phyloP scores from a whole-genome alignment of 208 protist species.

The Trypanosoma theileri region DNA sequence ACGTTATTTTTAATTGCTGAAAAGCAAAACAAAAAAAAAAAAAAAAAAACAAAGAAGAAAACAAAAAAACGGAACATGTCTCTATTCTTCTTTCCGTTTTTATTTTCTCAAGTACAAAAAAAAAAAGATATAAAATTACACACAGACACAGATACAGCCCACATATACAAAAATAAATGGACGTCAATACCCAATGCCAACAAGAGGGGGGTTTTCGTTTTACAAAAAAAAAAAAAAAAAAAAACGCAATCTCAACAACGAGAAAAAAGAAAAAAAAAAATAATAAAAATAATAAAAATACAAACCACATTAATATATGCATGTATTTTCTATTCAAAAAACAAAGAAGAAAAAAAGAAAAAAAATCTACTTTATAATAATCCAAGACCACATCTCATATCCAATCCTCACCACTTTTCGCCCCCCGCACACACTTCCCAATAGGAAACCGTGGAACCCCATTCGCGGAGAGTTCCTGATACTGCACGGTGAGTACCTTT shows the following conservation, averaged over 20 bases:
- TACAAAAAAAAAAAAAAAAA: conserved; percentile 19
- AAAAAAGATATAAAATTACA: neutral
- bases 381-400: conserved; percentile 33
- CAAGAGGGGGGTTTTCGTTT: neutral
- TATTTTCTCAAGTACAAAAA: neutral
- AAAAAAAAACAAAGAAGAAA: conserved; percentile 9
- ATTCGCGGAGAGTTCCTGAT: conserved; percentile 75
- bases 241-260: conserved; percentile 18
- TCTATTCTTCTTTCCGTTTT: conserved; percentile 5
- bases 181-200: conserved; percentile 5
- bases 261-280: conserved; percentile 12
- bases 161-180: conserved; percentile 9
- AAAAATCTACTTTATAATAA: conserved; percentile 5
- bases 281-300: conserved; percentile 6
- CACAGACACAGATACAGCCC: neutral
- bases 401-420: conserved; percentile 73
- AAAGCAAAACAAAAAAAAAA: neutral
- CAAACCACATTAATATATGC: neutral
- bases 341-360: conserved; percentile 19
- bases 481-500: conserved; percentile 89
- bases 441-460: conserved; percentile 87
- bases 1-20: neutral
- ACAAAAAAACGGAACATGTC: neutral
- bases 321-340: neutral
- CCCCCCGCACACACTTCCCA: conserved; percentile 76